Percentiles rank a stretch among this genome's conserved stretches.
These are phyloP conservation scores for Coemansia sp. DNA, from an alignment of 192 early-diverging fungal species.

Conservation along the genomic window DNA sequence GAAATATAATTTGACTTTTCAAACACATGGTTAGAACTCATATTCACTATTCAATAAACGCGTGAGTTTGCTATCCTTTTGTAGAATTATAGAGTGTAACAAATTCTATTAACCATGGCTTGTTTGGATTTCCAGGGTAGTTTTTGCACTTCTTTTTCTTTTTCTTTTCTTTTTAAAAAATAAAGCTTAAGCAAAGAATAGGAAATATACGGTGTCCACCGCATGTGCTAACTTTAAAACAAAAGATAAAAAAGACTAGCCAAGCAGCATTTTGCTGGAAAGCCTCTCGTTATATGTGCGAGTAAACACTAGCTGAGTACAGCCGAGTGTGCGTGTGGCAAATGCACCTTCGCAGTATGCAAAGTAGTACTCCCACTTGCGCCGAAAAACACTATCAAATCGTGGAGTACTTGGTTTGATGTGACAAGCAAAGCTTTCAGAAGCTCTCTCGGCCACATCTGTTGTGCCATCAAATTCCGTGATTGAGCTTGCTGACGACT, in stretches of 20 bases:
- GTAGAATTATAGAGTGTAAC: too few relatives aligned
- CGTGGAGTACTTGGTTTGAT: background rate
- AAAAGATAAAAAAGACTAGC: background rate
- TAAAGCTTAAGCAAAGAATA: background rate
- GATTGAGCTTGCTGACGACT: slow-evolving; percentile 16
- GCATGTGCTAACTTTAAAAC: background rate
- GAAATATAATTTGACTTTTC: too few relatives aligned
- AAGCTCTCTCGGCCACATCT: background rate
- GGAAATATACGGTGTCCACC: background rate
- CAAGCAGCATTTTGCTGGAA: slow-evolving; percentile 3
- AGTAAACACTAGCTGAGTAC: slow-evolving; percentile 58
- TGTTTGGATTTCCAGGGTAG: too few relatives aligned
- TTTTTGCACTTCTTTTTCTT: too few relatives aligned
- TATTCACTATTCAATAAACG: too few relatives aligned
- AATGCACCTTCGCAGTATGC: slow-evolving; percentile 80
- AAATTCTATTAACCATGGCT: too few relatives aligned
- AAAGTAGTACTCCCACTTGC: slow-evolving; percentile 83
- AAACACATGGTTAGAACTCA: too few relatives aligned
- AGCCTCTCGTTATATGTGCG: slow-evolving; percentile 52
- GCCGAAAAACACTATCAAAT: slow-evolving; percentile 60
- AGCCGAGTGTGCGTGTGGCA: slow-evolving; percentile 66
- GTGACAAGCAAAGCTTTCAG: background rate
- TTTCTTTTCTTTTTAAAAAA: too few relatives aligned
- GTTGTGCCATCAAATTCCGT: slow-evolving; percentile 8
- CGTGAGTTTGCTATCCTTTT: too few relatives aligned